A percentile compares a stretch with the other conserved stretches of the same genome.
Evolutionary conservation across 441 rosid genomes (phyloP).

Genomic region (Pelargonium exstipulatum): DNA sequence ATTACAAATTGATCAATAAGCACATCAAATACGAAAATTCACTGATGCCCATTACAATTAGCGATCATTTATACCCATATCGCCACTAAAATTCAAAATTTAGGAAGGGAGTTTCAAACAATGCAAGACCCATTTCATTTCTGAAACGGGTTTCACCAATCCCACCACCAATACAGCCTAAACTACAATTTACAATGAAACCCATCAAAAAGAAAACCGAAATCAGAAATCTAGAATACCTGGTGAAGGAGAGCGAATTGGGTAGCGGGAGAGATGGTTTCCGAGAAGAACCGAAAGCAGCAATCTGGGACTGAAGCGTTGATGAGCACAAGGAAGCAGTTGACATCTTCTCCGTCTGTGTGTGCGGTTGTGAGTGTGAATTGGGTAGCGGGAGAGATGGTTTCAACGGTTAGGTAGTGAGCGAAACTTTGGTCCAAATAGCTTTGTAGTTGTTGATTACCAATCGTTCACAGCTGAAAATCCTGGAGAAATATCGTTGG

Average conservation of each 20-base stretch:
- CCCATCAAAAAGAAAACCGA: not conserved
- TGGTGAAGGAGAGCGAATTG: constrained; percentile 37
- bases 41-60: not conserved
- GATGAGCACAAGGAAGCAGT: constrained; percentile 54
- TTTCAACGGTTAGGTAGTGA: constrained; percentile 30
- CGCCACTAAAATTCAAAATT: not conserved
- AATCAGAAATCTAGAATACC: constrained; percentile 27
- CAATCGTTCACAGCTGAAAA: constrained; percentile 19
- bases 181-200: constrained; percentile 4
- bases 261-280: constrained; percentile 32
- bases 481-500: constrained; percentile 19
- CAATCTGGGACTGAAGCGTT: constrained; percentile 40
- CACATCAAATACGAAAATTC: not conserved
- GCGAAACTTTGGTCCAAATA: constrained; percentile 19
- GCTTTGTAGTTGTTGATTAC: not conserved
- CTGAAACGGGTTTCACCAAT: constrained; percentile 16
- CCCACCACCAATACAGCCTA: not conserved
- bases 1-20: not conserved
- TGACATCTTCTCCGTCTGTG: constrained; percentile 30
- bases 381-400: not conserved
- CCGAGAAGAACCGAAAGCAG: constrained; percentile 40
- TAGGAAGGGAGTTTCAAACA: not conserved
- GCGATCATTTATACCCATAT: constrained; percentile 10
- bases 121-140: constrained; percentile 13
- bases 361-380: not conserved